Conservation (phyloP, 2,329 filamentous ascomycete species). For the Fusarium pseudonygamai region DNA sequence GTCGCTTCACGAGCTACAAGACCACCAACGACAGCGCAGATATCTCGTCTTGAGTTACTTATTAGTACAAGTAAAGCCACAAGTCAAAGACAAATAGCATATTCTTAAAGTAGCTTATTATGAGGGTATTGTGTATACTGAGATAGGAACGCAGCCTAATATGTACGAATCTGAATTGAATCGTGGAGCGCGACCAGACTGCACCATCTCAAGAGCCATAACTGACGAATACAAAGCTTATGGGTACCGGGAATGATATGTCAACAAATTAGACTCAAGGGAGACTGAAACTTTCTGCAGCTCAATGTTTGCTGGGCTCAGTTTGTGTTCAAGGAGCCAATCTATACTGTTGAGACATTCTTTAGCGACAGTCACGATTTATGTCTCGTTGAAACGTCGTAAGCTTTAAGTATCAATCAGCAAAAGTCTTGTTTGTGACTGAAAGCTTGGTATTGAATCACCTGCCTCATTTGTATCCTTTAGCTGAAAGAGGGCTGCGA, state of each 20-base stretch:
- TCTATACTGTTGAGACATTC: neutral
- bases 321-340: neutral
- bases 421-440: neutral
- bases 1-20: too few species aligned
- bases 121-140: neutral
- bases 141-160: neutral
- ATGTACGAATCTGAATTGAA: neutral
- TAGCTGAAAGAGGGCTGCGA: neutral
- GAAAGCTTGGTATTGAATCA: neutral
- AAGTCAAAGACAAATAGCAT: neutral
- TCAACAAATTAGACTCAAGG: neutral
- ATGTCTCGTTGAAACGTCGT: too few species aligned
- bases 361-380: neutral
- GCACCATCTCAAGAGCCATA: neutral
- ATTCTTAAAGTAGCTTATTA: neutral
- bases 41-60: neutral
- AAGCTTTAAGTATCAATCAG: too few species aligned
- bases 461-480: neutral
- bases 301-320: neutral
- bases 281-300: neutral
- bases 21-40: too few species aligned
- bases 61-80: neutral
- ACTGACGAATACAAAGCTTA: neutral
- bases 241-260: neutral
- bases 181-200: neutral